These are phyloP conservation scores for Urtica urens DNA, from an alignment of 306 rosid species.

Conservation along the genomic window DNA sequence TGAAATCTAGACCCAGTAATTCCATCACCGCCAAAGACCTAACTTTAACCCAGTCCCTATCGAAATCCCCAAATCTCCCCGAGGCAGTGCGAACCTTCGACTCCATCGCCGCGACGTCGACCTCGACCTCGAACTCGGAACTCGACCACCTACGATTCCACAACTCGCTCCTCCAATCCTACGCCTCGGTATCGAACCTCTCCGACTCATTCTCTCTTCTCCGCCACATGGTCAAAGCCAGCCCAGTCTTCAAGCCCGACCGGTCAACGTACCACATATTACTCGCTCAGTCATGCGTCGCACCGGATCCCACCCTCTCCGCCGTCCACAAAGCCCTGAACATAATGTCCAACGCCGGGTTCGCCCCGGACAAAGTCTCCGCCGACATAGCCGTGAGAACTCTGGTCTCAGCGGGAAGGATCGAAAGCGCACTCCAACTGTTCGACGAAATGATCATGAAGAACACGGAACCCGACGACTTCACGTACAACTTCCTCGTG, in stretches of 20 bases:
- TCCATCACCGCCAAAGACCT: conserved; percentile 2
- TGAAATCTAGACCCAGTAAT: conserved; percentile 11
- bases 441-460: conserved; percentile 43
- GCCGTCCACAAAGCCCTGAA: conserved; percentile 53
- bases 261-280: conserved; percentile 54
- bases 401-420: conserved; percentile 35
- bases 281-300: conserved; percentile 45
- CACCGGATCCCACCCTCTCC: conserved; percentile 33
- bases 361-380: conserved; percentile 49
- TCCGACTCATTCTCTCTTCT: conserved; percentile 57
- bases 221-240: conserved; percentile 53
- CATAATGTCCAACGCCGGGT: conserved; percentile 47
- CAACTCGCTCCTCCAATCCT: conserved; percentile 61
- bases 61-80: conserved; percentile 52
- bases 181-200: conserved; percentile 45
- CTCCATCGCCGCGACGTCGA: conserved; percentile 30
- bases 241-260: conserved; percentile 55
- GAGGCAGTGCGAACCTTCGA: conserved; percentile 50
- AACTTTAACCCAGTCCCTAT: conserved; percentile 16
- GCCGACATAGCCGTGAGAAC: conserved; percentile 55
- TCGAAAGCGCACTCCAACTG: conserved; percentile 48
- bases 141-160: conserved; percentile 29
- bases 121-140: background rate
- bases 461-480: conserved; percentile 46
- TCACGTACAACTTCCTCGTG: conserved; percentile 50